Evolutionary conservation across 2,329 filamentous ascomycete genomes (phyloP).

Genomic region (Xylaria hypoxylon): DNA sequence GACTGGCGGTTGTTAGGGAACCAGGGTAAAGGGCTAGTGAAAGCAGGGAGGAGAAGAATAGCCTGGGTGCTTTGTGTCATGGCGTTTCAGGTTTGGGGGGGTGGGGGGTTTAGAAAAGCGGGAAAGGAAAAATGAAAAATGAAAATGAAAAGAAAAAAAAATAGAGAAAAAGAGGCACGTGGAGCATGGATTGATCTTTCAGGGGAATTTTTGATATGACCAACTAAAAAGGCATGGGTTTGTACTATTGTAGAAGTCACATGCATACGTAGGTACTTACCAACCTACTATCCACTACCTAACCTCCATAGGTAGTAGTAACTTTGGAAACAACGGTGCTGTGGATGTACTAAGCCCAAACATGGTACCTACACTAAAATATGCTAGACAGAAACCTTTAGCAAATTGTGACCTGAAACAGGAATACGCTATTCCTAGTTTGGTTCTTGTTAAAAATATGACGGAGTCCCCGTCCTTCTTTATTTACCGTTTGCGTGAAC

Average conservation of each 20-base stretch:
- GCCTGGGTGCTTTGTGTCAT: constrained; percentile 31
- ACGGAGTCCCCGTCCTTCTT: constrained; percentile 21
- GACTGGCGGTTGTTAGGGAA: constrained; percentile 37
- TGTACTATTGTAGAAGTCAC: not conserved
- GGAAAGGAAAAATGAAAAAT: not conserved
- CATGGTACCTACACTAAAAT: not conserved
- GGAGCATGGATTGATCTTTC: constrained; percentile 23
- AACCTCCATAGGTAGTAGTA: no score
- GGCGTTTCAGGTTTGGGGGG: constrained; percentile 35
- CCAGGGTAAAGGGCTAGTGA: constrained; percentile 4
- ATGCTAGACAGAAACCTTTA: constrained; percentile 1
- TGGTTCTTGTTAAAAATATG: not conserved
- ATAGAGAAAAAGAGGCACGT: constrained; percentile 22
- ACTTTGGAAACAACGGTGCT: constrained; percentile 9
- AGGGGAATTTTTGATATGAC: constrained; percentile 3
- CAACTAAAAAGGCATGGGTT: not conserved
- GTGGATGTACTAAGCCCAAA: constrained; percentile 6
- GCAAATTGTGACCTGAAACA: constrained; percentile 7
- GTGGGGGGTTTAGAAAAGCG: not conserved
- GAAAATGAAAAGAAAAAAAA: not conserved
- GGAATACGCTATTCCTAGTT: not conserved
- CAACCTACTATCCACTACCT: no score
- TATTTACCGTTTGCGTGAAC: constrained; percentile 2
- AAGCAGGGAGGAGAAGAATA: constrained; percentile 13
- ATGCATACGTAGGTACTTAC: no score